A percentile compares a stretch with the other conserved stretches of the same genome.
Evolutionary conservation across 495 filamentous ascomycete genomes (phyloP).

Genomic region (Thermochaetoides thermophila): DNA sequence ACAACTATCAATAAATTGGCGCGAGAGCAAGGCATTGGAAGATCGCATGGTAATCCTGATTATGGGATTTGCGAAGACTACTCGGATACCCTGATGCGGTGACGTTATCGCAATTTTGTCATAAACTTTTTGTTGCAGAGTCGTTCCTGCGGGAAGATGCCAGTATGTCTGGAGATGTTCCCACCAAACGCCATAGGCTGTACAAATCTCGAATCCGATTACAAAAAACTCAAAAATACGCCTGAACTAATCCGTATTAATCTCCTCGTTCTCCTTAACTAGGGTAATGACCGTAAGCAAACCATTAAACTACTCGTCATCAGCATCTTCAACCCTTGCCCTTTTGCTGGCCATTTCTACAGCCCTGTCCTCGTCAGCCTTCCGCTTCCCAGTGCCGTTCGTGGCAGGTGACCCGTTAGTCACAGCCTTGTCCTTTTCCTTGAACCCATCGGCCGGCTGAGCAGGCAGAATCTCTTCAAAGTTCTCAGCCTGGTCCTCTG

Average conservation of each 20-base stretch:
- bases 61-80: neutral
- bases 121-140: no score
- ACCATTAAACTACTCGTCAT: slow-evolving; percentile 1
- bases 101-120: slow-evolving; percentile 1
- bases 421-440: no score
- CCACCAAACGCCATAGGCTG: slow-evolving; percentile 4
- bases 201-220: slow-evolving; percentile 5
- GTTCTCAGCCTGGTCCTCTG: slow-evolving; percentile 13
- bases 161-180: neutral
- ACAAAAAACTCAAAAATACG: neutral
- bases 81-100: neutral
- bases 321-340: slow-evolving; percentile 16
- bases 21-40: neutral
- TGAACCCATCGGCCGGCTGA: no score
- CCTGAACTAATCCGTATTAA: neutral
- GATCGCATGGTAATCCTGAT: no score
- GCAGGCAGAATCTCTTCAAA: slow-evolving; percentile 1
- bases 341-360: slow-evolving; percentile 18
- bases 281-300: neutral
- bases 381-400: slow-evolving; percentile 10
- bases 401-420: slow-evolving; percentile 7
- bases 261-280: neutral
- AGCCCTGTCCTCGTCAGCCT: slow-evolving; percentile 2
- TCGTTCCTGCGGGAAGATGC: no score
- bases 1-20: no score